Evolutionary conservation across 2,329 filamentous ascomycete genomes (phyloP).

Genomic region (Amesomyces nigricolor): DNA sequence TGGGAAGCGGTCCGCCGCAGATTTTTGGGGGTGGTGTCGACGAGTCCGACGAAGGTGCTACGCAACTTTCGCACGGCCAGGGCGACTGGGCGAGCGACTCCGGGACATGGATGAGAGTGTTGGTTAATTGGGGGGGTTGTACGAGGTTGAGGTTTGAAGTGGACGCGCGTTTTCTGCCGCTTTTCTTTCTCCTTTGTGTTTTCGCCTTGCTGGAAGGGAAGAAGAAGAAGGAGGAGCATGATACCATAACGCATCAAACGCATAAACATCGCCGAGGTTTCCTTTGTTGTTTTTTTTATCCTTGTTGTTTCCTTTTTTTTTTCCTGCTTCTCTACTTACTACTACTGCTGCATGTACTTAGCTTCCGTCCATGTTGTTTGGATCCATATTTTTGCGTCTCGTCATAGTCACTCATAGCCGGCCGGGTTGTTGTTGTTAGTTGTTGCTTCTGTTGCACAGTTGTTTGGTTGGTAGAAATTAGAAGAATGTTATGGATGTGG

Average conservation of each 20-base stretch:
- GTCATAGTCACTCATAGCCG: conserved; percentile 16
- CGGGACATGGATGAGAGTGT: not conserved
- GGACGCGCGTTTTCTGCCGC: not conserved
- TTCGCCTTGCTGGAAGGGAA: not conserved
- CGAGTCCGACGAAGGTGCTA: not conserved
- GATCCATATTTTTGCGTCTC: conserved; percentile 11
- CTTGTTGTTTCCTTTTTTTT: conserved; percentile 5
- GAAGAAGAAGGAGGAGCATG: conserved; percentile 7
- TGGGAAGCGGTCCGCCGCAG: conserved; percentile 24
- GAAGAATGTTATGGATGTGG: conserved; percentile 5
- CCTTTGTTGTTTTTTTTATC: conserved; percentile 11
- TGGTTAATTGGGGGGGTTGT: conserved; percentile 1
- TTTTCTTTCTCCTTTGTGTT: conserved; percentile 1
- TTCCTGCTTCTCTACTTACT: not conserved
- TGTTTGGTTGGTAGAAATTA: conserved; percentile 13
- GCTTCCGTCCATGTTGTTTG: conserved; percentile 17
- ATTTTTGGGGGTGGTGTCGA: conserved; percentile 13
- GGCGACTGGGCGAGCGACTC: not conserved
- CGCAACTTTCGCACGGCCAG: not conserved
- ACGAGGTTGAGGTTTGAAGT: conserved; percentile 5
- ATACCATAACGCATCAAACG: conserved; percentile 17
- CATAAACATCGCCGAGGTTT: conserved; percentile 10
- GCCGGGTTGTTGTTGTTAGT: conserved; percentile 11
- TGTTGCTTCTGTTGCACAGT: conserved; percentile 3
- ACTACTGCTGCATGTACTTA: conserved; percentile 6